These are phyloP conservation scores for Alternaria triticimaculans DNA, from an alignment of 2,329 filamentous ascomycete genomes.

Conservation along the genomic window DNA sequence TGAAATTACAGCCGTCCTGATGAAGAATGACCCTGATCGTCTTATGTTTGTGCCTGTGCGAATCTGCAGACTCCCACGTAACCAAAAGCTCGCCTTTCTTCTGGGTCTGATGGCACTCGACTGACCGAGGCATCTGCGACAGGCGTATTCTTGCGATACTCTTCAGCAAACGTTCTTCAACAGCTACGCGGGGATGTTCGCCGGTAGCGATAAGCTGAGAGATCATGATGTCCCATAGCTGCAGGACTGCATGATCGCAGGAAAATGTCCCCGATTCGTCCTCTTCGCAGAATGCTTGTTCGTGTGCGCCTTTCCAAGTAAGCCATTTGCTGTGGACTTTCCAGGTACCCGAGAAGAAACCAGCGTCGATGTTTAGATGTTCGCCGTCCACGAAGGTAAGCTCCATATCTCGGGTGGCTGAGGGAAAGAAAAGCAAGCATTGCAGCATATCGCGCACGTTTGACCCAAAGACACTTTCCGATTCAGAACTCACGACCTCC, in stretches of 20 bases:
- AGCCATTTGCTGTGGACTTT: background rate
- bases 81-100: background rate
- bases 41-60: background rate
- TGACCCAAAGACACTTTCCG: too few species aligned
- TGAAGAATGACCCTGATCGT: background rate
- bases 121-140: constrained; percentile 4
- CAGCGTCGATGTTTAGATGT: background rate
- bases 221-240: background rate
- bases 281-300: background rate
- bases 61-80: background rate
- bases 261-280: background rate
- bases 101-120: background rate
- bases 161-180: background rate
- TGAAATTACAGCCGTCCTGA: too few species aligned
- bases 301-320: background rate
- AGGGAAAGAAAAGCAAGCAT: background rate
- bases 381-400: background rate
- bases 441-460: background rate
- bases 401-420: background rate
- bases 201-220: background rate
- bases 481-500: too few species aligned
- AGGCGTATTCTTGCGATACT: constrained; percentile 1
- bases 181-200: background rate
- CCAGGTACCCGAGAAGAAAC: background rate
- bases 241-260: background rate